A percentile compares a stretch with the other conserved stretches of the same genome.
These are phyloP conservation scores for Mycena venus DNA, from an alignment of 768 basidiomycete genomes.

Conservation along the genomic window DNA sequence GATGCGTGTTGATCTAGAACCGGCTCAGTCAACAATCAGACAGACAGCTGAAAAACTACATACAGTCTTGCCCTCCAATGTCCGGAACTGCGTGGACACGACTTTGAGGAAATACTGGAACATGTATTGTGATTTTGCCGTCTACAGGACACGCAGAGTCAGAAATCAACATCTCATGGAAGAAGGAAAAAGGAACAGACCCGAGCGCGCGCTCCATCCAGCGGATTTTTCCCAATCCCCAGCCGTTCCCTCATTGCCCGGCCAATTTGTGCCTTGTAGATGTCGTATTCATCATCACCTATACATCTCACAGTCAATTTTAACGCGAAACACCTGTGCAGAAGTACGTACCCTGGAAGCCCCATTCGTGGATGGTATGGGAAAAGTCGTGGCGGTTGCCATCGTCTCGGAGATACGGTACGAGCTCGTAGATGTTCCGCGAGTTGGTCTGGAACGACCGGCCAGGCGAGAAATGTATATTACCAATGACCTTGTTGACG, in stretches of 20 bases:
- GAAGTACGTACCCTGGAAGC: conserved; percentile 69
- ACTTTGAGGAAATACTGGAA: conserved; percentile 99
- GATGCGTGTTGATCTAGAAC: conserved; percentile 84
- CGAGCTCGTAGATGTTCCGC: conserved; percentile 87
- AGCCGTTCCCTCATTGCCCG: conserved; percentile 77
- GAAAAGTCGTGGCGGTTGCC: conserved; percentile 94
- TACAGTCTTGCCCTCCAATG: conserved; percentile 80
- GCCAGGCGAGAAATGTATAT: conserved; percentile 95
- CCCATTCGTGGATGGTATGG: conserved; percentile 85
- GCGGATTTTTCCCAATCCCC: conserved; percentile 81
- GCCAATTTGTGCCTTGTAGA: conserved; percentile 71
- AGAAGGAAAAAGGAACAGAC: conserved; percentile 50
- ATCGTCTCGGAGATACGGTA: conserved; percentile 93
- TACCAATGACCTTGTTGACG: conserved; percentile 97
- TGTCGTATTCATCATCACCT: conserved; percentile 87
- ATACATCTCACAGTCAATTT: conserved; percentile 20
- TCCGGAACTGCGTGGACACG: conserved; percentile 93
- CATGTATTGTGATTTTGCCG: conserved; percentile 88
- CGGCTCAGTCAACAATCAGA: background rate
- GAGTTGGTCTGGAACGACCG: conserved; percentile 92
- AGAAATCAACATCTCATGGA: background rate
- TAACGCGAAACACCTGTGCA: background rate
- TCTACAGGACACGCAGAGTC: conserved; percentile 55
- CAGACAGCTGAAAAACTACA: conserved; percentile 38
- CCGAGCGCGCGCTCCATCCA: conserved; percentile 74